These are phyloP conservation scores for Orbilia oligospora DNA, from an alignment of 2,329 filamentous ascomycete species.

Conservation along the genomic window DNA sequence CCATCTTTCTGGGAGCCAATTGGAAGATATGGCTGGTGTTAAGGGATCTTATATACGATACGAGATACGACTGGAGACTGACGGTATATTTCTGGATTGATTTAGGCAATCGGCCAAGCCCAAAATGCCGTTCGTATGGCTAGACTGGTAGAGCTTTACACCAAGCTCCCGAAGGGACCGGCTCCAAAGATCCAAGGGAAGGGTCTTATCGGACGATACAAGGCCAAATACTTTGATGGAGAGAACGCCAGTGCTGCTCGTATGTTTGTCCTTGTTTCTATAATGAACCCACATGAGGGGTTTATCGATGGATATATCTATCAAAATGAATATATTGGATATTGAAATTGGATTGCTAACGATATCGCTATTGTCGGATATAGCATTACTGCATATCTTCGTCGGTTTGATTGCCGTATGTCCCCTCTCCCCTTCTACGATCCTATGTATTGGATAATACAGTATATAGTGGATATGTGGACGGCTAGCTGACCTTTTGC, in stretches of 20 bases:
- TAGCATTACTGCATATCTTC: constrained; percentile 91
- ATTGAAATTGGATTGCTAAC: constrained; percentile 58
- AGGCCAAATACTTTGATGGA: constrained; percentile 86
- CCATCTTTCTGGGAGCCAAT: neutral
- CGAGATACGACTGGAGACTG: neutral
- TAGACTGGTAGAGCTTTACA: constrained; percentile 98
- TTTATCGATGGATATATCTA: neutral
- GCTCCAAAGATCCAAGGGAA: constrained; percentile 86
- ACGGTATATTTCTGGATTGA: constrained; percentile 40
- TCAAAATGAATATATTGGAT: constrained; percentile 37
- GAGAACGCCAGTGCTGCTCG: constrained; percentile 90
- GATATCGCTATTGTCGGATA: constrained; percentile 36
- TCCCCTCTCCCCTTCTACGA: neutral
- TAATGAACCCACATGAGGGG: neutral
- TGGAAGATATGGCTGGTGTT: neutral
- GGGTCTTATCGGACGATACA: constrained; percentile 89
- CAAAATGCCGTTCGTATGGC: constrained; percentile 98
- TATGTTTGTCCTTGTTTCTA: constrained; percentile 73
- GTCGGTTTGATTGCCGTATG: constrained; percentile 76
- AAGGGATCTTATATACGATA: constrained; percentile 24
- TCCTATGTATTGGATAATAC: no score
- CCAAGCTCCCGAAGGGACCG: constrained; percentile 93
- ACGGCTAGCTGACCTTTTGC: constrained; percentile 20
- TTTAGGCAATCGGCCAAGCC: constrained; percentile 90
- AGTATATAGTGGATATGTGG: neutral